Evolutionary conservation across 495 filamentous ascomycete genomes (phyloP).

Genomic region (Neurospora discreta): DNA sequence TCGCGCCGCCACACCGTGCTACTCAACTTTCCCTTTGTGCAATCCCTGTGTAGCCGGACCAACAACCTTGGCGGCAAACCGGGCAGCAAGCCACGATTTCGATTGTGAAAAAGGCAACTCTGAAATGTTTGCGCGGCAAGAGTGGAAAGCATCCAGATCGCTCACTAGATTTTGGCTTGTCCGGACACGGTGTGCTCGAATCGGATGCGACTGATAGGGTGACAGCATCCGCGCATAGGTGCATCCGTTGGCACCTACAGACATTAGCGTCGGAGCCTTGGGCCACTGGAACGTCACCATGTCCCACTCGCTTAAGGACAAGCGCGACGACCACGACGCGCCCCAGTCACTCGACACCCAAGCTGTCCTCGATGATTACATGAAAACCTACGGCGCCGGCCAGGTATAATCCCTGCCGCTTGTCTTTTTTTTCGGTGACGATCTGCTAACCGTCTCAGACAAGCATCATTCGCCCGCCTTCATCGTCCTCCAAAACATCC

Average conservation of each 20-base stretch:
- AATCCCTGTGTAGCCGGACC: neutral
- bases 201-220: constrained; percentile 1
- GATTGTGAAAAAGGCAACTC: neutral
- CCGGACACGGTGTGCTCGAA: neutral
- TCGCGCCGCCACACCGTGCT: constrained; percentile 8
- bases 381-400: constrained; percentile 11
- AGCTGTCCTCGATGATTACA: constrained; percentile 12
- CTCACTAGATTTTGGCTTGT: no score
- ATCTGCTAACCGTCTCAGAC: neutral
- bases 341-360: constrained; percentile 22
- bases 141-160: neutral
- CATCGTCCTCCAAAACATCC: neutral
- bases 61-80: neutral
- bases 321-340: constrained; percentile 4
- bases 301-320: neutral
- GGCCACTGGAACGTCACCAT: neutral
- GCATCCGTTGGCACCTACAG: neutral
- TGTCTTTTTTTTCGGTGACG: neutral
- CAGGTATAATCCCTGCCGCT: constrained; percentile 11
- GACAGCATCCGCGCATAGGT: neutral
- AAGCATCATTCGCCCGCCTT: neutral
- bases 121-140: neutral
- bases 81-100: neutral
- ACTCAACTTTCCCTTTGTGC: neutral
- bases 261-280: neutral